These are phyloP conservation scores for Heimioporus punctisporus DNA, from an alignment of 1,284 basidiomycete genomes.

Conservation along the genomic window DNA sequence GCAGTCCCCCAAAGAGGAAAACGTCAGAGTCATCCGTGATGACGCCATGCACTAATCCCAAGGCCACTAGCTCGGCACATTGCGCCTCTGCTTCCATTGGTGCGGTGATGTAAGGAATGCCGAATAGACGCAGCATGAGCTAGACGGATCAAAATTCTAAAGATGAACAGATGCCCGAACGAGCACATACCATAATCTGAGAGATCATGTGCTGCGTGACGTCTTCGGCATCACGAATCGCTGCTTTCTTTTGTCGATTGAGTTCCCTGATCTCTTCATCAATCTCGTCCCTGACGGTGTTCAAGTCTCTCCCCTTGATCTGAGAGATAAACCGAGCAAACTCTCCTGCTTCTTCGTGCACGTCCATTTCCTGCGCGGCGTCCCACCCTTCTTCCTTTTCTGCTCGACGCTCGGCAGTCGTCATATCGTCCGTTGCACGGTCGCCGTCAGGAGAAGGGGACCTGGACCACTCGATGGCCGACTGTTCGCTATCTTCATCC, in stretches of 20 bases:
- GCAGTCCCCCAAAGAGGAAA: slow-evolving; percentile 94
- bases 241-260: slow-evolving; percentile 84
- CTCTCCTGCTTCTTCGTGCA: slow-evolving; percentile 85
- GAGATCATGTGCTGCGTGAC: slow-evolving; percentile 94
- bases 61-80: slow-evolving; percentile 89
- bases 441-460: slow-evolving; percentile 30
- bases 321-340: slow-evolving; percentile 92
- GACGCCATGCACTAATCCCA: slow-evolving; percentile 93
- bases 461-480: slow-evolving; percentile 50
- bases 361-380: slow-evolving; percentile 81
- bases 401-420: slow-evolving; percentile 4
- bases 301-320: slow-evolving; percentile 83
- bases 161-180: background rate
- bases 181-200: slow-evolving; percentile 84
- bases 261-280: slow-evolving; percentile 89
- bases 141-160: slow-evolving; percentile 28
- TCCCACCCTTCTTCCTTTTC: slow-evolving; percentile 54
- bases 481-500: slow-evolving; percentile 27
- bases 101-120: slow-evolving; percentile 98
- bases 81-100: slow-evolving; percentile 99
- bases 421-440: background rate
- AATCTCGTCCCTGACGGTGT: slow-evolving; percentile 85
- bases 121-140: slow-evolving; percentile 92
- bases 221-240: slow-evolving; percentile 94
- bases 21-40: slow-evolving; percentile 99